Evolutionary conservation across 192 early-diverging fungal species (phyloP), one percentile per base, ranked within the genome.

Genomic region (Phlyctochytrium arcticum): DNA sequence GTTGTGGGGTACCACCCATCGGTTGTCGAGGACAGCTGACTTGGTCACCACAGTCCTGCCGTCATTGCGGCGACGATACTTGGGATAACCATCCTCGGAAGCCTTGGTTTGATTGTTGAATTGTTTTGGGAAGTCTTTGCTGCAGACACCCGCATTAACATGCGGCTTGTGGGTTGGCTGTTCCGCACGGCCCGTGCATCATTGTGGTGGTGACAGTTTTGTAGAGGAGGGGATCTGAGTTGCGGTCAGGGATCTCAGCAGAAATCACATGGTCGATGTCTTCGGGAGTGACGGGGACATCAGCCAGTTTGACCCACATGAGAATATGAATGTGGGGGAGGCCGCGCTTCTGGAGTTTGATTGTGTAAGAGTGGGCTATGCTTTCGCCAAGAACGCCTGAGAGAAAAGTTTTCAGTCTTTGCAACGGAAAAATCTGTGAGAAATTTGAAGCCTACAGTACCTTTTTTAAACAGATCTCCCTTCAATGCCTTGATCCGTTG

Each of bases 341-440:
- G 49, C 49, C 49, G 24, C 49, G 49, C 24, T 51, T 51, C 49
- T 51, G 49, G 49, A 51, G 23, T 23, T 51, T 23, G 10, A 51
- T 51, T 23, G 24, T 24, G 49, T 51, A 24, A 23, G 23, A 8
- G 12, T 24, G 8, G 8, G 49, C 49, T 8, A 51, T 51, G 12
- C 8, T 8, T 24, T 19, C 15, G 23, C 49, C 49, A 24, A 51
- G 23, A 24, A 19, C 8, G 12, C 8, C n/a, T n/a, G n/a, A n/a
- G n/a, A n/a, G n/a, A n/a, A n/a, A n/a, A n/a, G n/a, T n/a, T n/a
- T 42, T n/a, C n/a, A n/a, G n/a, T n/a, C n/a, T n/a, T n/a, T n/a
- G n/a, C n/a, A n/a, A n/a, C n/a, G n/a, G n/a, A n/a, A n/a, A n/a
- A n/a, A n/a, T n/a, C n/a, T n/a, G n/a, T n/a, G n/a, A n/a, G n/a